phyloP scores from a whole-genome alignment of 1,139 yeast genomes.

The Taphrina deformans region DNA sequence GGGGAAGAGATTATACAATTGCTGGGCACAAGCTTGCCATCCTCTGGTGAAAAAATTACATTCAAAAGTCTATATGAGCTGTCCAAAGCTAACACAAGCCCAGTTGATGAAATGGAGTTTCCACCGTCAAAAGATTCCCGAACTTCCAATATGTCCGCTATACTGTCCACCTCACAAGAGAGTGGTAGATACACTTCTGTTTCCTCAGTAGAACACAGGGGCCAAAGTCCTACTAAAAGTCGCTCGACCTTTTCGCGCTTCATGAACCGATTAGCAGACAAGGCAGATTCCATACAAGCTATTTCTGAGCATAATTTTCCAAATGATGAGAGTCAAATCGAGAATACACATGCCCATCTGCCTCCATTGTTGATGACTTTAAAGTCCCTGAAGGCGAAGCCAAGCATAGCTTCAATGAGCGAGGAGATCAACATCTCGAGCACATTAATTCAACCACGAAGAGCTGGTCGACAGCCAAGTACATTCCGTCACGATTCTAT shows the following conservation, averaged over 20 bases:
- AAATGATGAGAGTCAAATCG: neutral
- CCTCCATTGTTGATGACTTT: constrained; percentile 2
- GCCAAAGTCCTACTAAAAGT: neutral
- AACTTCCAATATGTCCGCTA: neutral
- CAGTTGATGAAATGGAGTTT: neutral
- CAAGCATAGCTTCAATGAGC: constrained; percentile 15
- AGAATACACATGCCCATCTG: neutral
- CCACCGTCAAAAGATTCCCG: constrained; percentile 5
- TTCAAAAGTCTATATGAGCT: constrained; percentile 20
- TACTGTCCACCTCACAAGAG: neutral
- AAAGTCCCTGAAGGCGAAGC: constrained; percentile 23
- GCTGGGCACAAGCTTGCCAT: constrained; percentile 26
- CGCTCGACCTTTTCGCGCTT: constrained; percentile 6
- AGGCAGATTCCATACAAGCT: neutral
- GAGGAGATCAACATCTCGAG: constrained; percentile 9
- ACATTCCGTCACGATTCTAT: neutral
- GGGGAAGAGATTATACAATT: constrained; percentile 22
- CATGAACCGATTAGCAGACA: constrained; percentile 7
- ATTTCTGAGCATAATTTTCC: neutral
- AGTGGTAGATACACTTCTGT: neutral
- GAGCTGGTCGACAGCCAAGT: neutral
- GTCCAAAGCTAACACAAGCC: neutral
- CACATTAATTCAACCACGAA: constrained; percentile 4
- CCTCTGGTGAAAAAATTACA: constrained; percentile 6
- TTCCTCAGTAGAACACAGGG: neutral